Evolutionary conservation across 2,329 filamentous ascomycete genomes (phyloP).

Genomic region (Apiospora sp.): DNA sequence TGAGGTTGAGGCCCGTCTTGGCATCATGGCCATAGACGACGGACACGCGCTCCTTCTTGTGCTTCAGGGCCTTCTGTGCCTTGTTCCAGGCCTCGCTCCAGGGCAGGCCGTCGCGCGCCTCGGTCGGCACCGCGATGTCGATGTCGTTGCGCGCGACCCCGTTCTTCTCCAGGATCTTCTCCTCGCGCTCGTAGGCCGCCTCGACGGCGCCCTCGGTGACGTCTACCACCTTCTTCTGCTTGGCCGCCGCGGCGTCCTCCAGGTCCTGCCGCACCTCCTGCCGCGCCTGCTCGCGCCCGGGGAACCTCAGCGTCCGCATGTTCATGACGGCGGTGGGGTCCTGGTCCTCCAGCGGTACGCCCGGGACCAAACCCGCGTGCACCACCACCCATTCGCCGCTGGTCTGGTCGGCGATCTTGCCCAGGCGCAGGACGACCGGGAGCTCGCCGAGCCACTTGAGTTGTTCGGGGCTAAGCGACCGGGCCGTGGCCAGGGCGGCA

Average conservation of each 20-base stretch:
- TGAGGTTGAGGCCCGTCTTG: conserved; percentile 66
- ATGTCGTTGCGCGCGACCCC: conserved; percentile 27
- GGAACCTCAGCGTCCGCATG: conserved; percentile 79
- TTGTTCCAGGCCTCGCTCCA: conserved; percentile 74
- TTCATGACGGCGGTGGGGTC: conserved; percentile 88
- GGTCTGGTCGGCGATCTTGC: conserved; percentile 58
- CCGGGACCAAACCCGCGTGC: conserved; percentile 86
- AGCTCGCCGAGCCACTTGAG: conserved; percentile 73
- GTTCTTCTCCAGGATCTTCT: conserved; percentile 36
- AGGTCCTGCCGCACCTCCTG: conserved; percentile 20
- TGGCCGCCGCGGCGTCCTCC: conserved; percentile 47
- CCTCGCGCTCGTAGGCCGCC: conserved; percentile 27
- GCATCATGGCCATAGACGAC: conserved; percentile 92
- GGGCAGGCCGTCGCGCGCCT: conserved; percentile 61
- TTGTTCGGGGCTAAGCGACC: conserved; percentile 64
- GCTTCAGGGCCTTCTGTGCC: conserved; percentile 47
- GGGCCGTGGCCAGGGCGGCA: conserved; percentile 61
- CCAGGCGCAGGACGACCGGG: conserved; percentile 80
- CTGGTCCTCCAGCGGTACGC: conserved; percentile 72
- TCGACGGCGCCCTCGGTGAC: conserved; percentile 31
- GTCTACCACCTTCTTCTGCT: conserved; percentile 37
- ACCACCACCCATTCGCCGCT: conserved; percentile 74
- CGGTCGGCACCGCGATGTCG: conserved; percentile 39
- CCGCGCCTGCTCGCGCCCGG: conserved; percentile 43
- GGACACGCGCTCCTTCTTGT: conserved; percentile 57